Conservation (phyloP, 2,329 filamentous ascomycete species). For the Exophiala bonariae region DNA sequence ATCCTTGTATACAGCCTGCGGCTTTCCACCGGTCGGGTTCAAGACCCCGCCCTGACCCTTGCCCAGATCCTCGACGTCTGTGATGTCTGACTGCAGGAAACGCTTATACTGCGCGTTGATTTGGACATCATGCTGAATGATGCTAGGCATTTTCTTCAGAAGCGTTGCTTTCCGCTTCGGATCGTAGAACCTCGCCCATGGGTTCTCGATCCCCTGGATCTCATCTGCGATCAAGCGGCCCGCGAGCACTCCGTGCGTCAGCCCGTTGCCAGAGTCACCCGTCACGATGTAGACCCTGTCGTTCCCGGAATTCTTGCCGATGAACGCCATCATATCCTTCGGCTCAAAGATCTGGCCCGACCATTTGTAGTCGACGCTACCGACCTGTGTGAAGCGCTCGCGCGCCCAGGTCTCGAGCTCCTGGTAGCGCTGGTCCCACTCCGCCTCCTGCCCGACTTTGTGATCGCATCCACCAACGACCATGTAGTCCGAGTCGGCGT, state of each 20-base stretch:
- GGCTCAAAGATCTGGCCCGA: conserved; percentile 60
- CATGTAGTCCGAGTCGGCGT: conserved; percentile 56
- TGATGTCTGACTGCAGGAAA: conserved; percentile 54
- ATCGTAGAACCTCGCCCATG: conserved; percentile 52
- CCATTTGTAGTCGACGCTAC: conserved; percentile 56
- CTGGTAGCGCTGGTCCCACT: conserved; percentile 46
- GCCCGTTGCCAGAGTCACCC: conserved; percentile 58
- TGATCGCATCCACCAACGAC: conserved; percentile 60
- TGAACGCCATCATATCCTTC: conserved; percentile 56
- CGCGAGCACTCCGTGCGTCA: conserved; percentile 58
- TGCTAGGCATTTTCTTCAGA: conserved; percentile 44
- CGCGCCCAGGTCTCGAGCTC: conserved; percentile 56
- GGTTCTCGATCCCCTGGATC: conserved; percentile 51
- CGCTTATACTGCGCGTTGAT: conserved; percentile 60
- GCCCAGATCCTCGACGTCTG: conserved; percentile 57
- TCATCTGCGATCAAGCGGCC: conserved; percentile 55
- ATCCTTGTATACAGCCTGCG: conserved; percentile 58
- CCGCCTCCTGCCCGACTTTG: conserved; percentile 55
- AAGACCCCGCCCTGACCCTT: conserved; percentile 54
- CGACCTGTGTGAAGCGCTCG: conserved; percentile 53
- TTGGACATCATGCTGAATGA: conserved; percentile 54
- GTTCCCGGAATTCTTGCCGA: conserved; percentile 55
- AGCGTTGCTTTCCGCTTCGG: conserved; percentile 50
- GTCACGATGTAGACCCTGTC: conserved; percentile 56
- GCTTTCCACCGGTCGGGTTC: conserved; percentile 46